Evolutionary conservation across 257 asterid species (phyloP).

Genomic region (Nicotiana paniculata): DNA sequence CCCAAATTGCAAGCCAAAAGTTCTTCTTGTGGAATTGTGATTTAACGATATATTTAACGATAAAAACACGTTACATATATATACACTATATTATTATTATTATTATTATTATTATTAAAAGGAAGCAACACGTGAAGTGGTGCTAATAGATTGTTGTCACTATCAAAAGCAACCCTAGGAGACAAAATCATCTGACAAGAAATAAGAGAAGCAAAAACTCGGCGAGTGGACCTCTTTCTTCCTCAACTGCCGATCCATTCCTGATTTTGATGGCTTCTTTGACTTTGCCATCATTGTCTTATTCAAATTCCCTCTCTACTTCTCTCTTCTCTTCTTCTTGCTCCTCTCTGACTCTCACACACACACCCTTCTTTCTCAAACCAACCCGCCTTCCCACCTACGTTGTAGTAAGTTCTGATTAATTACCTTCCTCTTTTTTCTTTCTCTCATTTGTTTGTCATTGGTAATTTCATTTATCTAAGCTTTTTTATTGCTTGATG

Average conservation of each 20-base stretch:
- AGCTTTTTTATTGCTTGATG: too few relatives aligned
- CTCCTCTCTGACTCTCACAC: slow-evolving; percentile 8
- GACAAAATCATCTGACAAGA: background rate
- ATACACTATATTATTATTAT: too few relatives aligned
- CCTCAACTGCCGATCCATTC: background rate
- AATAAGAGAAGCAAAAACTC: background rate
- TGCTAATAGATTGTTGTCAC: background rate
- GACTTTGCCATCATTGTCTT: slow-evolving; percentile 22
- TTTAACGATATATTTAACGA: too few relatives aligned
- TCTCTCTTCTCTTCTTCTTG: background rate
- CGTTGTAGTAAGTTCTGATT: slow-evolving; percentile 26
- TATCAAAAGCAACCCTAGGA: background rate
- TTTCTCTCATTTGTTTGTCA: background rate
- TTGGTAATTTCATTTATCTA: background rate
- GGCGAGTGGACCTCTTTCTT: background rate
- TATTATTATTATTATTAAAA: too few relatives aligned
- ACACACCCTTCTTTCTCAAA: slow-evolving; percentile 11
- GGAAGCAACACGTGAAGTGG: background rate
- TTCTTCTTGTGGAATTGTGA: too few relatives aligned
- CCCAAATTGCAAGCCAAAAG: too few relatives aligned
- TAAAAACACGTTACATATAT: too few relatives aligned
- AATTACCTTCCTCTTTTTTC: background rate
- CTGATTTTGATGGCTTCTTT: slow-evolving; percentile 38
- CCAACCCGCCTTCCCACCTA: slow-evolving; percentile 12
- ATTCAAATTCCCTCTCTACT: slow-evolving; percentile 7